phyloP scores from a whole-genome alignment of 2,329 filamentous ascomycete genomes.

The Chrysoporthe deuterocubensis region DNA sequence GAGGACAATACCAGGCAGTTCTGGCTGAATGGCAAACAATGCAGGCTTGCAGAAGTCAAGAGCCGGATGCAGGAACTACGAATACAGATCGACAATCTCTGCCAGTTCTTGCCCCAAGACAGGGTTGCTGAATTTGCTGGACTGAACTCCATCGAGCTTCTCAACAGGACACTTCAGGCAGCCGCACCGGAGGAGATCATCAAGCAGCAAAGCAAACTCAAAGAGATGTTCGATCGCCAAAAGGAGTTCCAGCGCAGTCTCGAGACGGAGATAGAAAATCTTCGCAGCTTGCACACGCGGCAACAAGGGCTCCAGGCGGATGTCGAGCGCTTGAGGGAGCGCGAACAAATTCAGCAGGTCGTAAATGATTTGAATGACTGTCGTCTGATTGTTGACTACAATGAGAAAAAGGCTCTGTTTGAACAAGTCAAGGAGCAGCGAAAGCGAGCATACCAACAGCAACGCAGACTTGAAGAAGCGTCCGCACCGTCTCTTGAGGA shows the following conservation, averaged over 20 bases:
- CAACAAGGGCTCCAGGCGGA: conserved; percentile 78
- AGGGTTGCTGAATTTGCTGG: conserved; percentile 92
- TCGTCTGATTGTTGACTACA: conserved; percentile 69
- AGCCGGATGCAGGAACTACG: conserved; percentile 71
- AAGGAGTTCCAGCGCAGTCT: conserved; percentile 65
- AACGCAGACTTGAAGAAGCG: conserved; percentile 62
- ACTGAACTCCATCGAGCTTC: conserved; percentile 77
- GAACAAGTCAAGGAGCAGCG: conserved; percentile 58
- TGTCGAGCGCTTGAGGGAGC: conserved; percentile 80
- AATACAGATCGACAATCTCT: conserved; percentile 97
- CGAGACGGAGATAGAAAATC: conserved; percentile 61
- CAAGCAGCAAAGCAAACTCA: conserved; percentile 76
- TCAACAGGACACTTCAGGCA: conserved; percentile 85
- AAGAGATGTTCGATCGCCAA: conserved; percentile 69
- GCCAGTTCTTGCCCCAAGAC: conserved; percentile 95
- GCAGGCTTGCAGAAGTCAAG: conserved; percentile 67
- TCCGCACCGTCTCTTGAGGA: conserved; percentile 70
- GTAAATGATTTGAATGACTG: conserved; percentile 68
- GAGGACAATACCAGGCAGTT: conserved; percentile 85
- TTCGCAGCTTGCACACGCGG: conserved; percentile 71
- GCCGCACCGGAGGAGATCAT: conserved; percentile 83
- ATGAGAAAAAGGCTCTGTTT: conserved; percentile 53
- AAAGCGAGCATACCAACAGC: conserved; percentile 58
- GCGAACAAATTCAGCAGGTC: conserved; percentile 67
- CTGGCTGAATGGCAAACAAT: conserved; percentile 70